A percentile compares a stretch with the other conserved stretches of the same genome.
Evolutionary conservation across 495 filamentous ascomycete genomes (phyloP).

Genomic region (Xylaria palmicola): DNA sequence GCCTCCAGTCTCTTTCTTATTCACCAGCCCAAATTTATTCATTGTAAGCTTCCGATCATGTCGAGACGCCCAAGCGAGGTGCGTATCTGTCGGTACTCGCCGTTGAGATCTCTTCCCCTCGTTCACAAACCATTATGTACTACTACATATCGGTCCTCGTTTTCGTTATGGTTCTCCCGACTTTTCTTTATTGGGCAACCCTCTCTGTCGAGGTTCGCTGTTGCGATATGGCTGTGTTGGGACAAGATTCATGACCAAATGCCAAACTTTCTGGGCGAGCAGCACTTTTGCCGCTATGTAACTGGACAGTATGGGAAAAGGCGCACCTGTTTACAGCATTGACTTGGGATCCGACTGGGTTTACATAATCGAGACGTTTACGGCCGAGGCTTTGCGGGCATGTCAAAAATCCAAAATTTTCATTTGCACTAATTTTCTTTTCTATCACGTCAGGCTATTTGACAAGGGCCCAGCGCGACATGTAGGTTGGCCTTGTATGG

Average conservation of each 20-base stretch:
- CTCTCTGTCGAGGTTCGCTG: neutral
- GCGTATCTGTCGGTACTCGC: no score
- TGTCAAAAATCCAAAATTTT: neutral
- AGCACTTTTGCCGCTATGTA: slow-evolving; percentile 4
- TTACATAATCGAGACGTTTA: neutral
- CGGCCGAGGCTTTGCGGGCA: neutral
- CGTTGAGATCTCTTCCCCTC: neutral
- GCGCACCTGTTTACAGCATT: slow-evolving; percentile 9
- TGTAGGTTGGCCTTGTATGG: neutral
- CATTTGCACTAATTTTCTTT: neutral
- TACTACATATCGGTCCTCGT: slow-evolving; percentile 1
- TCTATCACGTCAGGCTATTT: neutral
- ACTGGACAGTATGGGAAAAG: slow-evolving; percentile 8
- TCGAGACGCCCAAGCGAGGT: no score
- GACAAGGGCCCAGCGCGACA: slow-evolving; percentile 13
- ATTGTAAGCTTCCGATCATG: no score
- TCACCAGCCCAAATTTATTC: neutral
- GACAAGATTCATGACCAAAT: neutral
- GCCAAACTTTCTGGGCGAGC: neutral
- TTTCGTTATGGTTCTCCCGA: neutral
- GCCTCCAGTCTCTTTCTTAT: neutral
- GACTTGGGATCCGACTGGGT: slow-evolving; percentile 1
- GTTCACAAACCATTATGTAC: neutral
- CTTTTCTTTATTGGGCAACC: neutral
- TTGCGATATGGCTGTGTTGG: neutral